Conservation (phyloP, 2,329 filamentous ascomycete species). For the Paracorniculantispora psalliotae region DNA sequence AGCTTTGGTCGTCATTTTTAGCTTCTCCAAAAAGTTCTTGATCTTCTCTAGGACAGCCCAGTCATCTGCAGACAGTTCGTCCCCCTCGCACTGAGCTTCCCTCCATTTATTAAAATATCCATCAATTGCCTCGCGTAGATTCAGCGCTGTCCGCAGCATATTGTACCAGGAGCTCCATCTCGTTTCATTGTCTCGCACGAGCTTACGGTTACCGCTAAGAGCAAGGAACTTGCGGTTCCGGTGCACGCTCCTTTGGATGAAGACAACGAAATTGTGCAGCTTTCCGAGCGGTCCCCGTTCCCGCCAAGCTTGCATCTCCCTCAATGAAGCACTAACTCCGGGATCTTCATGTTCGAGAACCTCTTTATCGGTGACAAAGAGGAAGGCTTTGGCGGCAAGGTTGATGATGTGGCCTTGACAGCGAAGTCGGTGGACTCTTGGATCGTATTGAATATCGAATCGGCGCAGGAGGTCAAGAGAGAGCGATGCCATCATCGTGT, state of each 20-base stretch:
- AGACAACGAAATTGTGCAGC: slow-evolving; percentile 4
- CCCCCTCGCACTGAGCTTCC: slow-evolving; percentile 9
- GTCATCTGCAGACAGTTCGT: slow-evolving; percentile 10
- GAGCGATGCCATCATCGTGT: slow-evolving; percentile 14
- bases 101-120: slow-evolving; percentile 13
- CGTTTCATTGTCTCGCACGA: slow-evolving; percentile 6
- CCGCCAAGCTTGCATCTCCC: not conserved
- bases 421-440: slow-evolving; percentile 2
- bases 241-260: not conserved
- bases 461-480: not conserved
- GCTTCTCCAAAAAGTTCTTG: slow-evolving; percentile 14
- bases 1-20: slow-evolving; percentile 14
- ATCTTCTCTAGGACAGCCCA: slow-evolving; percentile 11
- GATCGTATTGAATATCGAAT: slow-evolving; percentile 10
- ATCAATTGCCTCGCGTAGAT: not conserved
- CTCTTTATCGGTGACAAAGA: not conserved
- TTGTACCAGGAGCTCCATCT: slow-evolving; percentile 11
- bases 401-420: slow-evolving; percentile 12
- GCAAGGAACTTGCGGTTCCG: not conserved
- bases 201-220: not conserved
- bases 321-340: not conserved
- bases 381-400: slow-evolving; percentile 12
- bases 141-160: slow-evolving; percentile 3
- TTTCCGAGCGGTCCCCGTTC: not conserved
- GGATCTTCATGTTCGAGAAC: not conserved